Evolutionary conservation across 306 rosid species (phyloP).

Genomic region (Betula pendula): DNA sequence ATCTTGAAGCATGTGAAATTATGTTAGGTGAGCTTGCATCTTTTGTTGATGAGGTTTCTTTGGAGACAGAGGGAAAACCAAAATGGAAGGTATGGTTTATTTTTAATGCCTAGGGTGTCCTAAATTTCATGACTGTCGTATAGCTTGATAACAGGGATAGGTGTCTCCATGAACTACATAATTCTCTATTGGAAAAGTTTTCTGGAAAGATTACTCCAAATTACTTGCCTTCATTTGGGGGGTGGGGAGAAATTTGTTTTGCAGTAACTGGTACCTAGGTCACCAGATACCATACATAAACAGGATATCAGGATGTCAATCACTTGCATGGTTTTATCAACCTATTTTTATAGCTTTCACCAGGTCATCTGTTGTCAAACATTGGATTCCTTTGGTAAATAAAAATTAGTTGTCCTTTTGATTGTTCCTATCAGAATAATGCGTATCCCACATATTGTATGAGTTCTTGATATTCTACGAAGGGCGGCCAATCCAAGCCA

Average conservation of each 20-base stretch:
- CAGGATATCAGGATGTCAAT: background rate
- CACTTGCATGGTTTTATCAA: background rate
- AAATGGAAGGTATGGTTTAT: slow-evolving; percentile 86
- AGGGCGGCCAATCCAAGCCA: background rate
- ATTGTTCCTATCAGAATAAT: background rate
- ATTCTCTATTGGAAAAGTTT: background rate
- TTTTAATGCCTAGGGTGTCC: slow-evolving; percentile 18
- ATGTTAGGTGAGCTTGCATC: slow-evolving; percentile 90
- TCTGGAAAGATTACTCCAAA: background rate
- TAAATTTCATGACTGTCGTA: slow-evolving; percentile 14
- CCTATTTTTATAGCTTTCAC: background rate
- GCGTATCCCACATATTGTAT: background rate
- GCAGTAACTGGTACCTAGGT: too few relatives aligned
- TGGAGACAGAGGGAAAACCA: slow-evolving; percentile 87
- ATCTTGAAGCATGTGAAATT: slow-evolving; percentile 86
- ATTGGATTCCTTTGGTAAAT: slow-evolving; percentile 6
- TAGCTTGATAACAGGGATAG: background rate
- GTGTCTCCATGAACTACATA: background rate
- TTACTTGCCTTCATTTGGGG: too few relatives aligned
- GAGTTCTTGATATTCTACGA: background rate
- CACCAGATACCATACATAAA: background rate
- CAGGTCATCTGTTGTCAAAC: background rate
- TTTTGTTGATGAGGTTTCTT: slow-evolving; percentile 87
- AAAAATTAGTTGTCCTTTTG: background rate
- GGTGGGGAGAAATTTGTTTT: too few relatives aligned